phyloP scores from a whole-genome alignment of 2,329 filamentous ascomycete species.

The Pseudocercospora crystallina region DNA sequence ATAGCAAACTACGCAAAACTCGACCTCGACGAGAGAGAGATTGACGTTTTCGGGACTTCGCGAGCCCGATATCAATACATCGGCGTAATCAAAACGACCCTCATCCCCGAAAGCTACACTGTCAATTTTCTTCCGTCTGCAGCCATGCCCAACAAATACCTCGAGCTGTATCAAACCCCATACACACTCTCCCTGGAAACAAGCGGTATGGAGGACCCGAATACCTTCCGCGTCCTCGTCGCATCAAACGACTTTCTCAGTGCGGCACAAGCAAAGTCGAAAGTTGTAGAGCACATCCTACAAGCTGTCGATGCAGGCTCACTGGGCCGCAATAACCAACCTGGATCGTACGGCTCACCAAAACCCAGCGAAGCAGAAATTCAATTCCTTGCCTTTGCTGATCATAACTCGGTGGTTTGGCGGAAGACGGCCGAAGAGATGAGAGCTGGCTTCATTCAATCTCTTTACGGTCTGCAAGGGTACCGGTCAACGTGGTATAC shows the following conservation, averaged over 20 bases:
- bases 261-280: slow-evolving; percentile 4
- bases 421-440: slow-evolving; percentile 3
- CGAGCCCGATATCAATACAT: neutral
- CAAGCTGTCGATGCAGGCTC: neutral
- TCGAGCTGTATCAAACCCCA: slow-evolving; percentile 2
- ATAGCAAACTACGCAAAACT: slow-evolving; percentile 1
- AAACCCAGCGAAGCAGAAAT: neutral
- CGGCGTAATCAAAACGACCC: slow-evolving; percentile 1
- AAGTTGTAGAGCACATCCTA: neutral
- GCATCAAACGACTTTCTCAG: slow-evolving; percentile 1
- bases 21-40: slow-evolving; percentile 5
- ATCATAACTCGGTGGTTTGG: slow-evolving; percentile 1
- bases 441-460: slow-evolving; percentile 8
- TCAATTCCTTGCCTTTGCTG: slow-evolving; percentile 2
- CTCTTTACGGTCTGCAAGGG: slow-evolving; percentile 11
- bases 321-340: neutral
- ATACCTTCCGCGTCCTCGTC: neutral
- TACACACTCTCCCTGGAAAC: slow-evolving; percentile 2
- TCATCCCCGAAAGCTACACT: slow-evolving; percentile 5
- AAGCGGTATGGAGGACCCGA: neutral
- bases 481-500: slow-evolving; percentile 14
- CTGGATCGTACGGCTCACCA: neutral
- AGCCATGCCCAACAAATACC: slow-evolving; percentile 6
- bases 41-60: neutral
- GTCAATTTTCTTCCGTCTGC: slow-evolving; percentile 2